Evolutionary conservation across 2,329 filamentous ascomycete species (phyloP).

Genomic region (Neobulgaria alba): DNA sequence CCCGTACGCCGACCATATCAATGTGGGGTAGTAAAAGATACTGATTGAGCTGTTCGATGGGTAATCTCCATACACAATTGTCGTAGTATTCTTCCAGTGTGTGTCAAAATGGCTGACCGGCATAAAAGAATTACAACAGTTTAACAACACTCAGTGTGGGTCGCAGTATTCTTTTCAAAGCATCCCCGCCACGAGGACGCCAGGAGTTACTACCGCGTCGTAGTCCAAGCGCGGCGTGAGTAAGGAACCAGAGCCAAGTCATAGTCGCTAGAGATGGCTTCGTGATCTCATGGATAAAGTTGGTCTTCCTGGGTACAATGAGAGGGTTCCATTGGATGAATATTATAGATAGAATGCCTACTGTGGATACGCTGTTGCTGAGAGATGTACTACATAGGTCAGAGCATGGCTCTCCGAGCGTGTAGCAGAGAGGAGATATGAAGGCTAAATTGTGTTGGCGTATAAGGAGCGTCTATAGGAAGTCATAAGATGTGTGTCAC

Average conservation of each 20-base stretch:
- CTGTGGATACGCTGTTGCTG: conserved; percentile 12
- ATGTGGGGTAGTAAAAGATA: background rate
- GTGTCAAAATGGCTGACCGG: no score
- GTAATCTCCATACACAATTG: no score
- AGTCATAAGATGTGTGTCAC: conserved; percentile 1
- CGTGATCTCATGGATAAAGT: conserved; percentile 11
- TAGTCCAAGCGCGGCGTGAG: conserved; percentile 16
- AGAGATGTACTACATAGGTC: conserved; percentile 3
- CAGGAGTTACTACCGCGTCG: no score
- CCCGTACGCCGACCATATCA: background rate
- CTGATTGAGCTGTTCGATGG: no score
- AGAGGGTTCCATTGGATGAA: conserved; percentile 14
- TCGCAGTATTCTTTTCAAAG: conserved; percentile 11
- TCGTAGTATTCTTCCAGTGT: no score
- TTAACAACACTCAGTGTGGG: conserved; percentile 14
- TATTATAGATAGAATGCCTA: conserved; percentile 16
- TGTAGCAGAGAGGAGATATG: no score
- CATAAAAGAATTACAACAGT: conserved; percentile 14
- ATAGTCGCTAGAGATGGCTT: conserved; percentile 15
- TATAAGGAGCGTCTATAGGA: conserved; percentile 1
- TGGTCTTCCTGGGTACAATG: conserved; percentile 1
- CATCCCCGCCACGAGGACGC: no score
- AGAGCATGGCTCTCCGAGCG: background rate
- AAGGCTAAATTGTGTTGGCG: no score
- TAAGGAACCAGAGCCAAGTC: conserved; percentile 18